A percentile compares a stretch with the other conserved stretches of the same genome.
These are phyloP conservation scores for Linnemannia exigua DNA, from an alignment of 192 early-diverging fungal species.

Conservation along the genomic window DNA sequence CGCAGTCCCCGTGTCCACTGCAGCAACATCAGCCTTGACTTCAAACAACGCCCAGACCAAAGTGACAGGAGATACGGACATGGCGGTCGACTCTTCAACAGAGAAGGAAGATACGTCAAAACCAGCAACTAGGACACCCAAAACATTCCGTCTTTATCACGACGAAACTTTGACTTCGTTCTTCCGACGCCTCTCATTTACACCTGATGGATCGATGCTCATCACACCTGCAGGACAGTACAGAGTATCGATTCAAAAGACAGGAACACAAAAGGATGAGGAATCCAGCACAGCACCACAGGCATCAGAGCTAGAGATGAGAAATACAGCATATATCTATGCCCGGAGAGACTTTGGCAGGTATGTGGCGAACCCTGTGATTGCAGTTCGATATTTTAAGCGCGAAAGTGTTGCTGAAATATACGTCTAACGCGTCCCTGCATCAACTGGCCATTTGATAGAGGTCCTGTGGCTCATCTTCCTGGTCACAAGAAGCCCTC, in stretches of 20 bases:
- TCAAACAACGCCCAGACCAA: constrained; percentile 11
- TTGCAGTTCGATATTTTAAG: not conserved
- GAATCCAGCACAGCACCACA: constrained; percentile 23
- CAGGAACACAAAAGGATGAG: constrained; percentile 17
- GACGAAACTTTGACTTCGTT: constrained; percentile 94
- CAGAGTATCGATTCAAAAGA: constrained; percentile 35
- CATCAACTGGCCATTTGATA: constrained; percentile 14
- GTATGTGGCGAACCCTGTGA: constrained; percentile 34
- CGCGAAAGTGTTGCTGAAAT: not conserved
- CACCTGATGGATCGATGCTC: constrained; percentile 90
- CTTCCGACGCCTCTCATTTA: constrained; percentile 89
- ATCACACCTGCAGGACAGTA: constrained; percentile 85
- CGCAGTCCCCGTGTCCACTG: not conserved
- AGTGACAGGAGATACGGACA: not conserved
- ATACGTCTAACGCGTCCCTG: not conserved
- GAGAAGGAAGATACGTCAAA: constrained; percentile 39
- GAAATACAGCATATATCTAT: constrained; percentile 79
- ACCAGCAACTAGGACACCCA: constrained; percentile 27
- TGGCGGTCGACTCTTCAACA: constrained; percentile 3
- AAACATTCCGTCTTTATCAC: constrained; percentile 73
- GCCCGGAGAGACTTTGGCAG: constrained; percentile 69
- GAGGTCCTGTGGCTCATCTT: constrained; percentile 78
- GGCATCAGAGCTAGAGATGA: constrained; percentile 47
- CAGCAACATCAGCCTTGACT: not conserved
- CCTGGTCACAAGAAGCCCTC: constrained; percentile 82